Base-by-base conservation (phyloP, 2,329 filamentous ascomycete species). In the Exophiala dermatitidis region DNA sequence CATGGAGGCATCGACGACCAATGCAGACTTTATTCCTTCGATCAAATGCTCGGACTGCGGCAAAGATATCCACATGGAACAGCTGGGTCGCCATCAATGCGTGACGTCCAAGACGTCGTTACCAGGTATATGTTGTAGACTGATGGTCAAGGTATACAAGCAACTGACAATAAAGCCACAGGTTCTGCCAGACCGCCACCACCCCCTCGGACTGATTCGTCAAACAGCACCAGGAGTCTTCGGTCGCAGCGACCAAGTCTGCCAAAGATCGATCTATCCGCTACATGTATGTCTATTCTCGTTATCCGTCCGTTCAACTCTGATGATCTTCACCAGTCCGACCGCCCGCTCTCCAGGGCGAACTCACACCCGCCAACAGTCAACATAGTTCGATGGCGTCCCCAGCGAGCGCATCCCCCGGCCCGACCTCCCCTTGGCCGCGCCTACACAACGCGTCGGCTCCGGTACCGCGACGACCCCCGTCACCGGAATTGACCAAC, bases 1-100 rank as follows among this genome's bases (percentile, higher is more conserved):
- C 31, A 63, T 63, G 60, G 53, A 59, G 43, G 10, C 32, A 34
- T 34, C 55, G 9, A 33, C 49, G 31, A 77, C 83, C 66, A 78
- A 82, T 68, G 85, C 82, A 68, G 78, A 80, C 69, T 82, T 90
- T 60, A 76, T 93, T 74, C 88, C 89, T 65, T 83, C 83, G 28
- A 87, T 95, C 71, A 95, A 91, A 77, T 95, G 89, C 71, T 94
- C 89, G 49, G 83, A 78, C 72, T 95, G 89, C 67, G 81, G 82
- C 38, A 70, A 74, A 38, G 81, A 90, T 64, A 87, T 95, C 55
- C 85, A 90, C 66, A 93, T 95, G 62, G 85, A 86, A 38, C 75
- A 84, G 68, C 86, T 95, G 84, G 88, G 88, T 57, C 88, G 94
- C 58, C 90, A 95, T 73, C 68, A 88, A 57, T 95, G 90, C 69